Evolutionary conservation across 1,284 basidiomycete genomes (phyloP).

Genomic region (Moniliophthora roreri): DNA sequence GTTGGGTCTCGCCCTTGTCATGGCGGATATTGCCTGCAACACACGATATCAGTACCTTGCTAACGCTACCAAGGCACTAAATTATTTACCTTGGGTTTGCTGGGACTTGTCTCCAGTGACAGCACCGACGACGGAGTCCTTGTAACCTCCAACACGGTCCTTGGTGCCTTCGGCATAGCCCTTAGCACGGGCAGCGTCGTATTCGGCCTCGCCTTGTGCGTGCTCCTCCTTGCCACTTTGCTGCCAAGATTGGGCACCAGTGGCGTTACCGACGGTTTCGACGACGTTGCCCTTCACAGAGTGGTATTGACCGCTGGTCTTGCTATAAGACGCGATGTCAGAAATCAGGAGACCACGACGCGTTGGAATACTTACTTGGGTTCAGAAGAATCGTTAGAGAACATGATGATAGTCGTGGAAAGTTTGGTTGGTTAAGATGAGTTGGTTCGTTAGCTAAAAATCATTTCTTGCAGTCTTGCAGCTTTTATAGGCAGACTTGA

Average conservation of each 20-base stretch:
- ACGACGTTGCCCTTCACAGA: slow-evolving; percentile 43
- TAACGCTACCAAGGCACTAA: neutral
- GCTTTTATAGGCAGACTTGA: too few relatives aligned
- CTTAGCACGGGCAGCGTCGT: slow-evolving; percentile 47
- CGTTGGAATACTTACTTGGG: neutral
- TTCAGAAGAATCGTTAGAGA: neutral
- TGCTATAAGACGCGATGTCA: neutral
- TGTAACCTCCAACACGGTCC: slow-evolving; percentile 59
- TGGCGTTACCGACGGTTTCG: slow-evolving; percentile 50
- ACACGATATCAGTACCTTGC: neutral
- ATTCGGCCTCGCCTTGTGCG: slow-evolving; percentile 39
- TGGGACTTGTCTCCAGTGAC: slow-evolving; percentile 59
- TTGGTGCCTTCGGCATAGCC: slow-evolving; percentile 54
- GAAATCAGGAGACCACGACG: neutral
- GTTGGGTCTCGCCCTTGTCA: slow-evolving; percentile 5
- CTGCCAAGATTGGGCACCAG: slow-evolving; percentile 43
- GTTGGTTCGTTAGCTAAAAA: too few relatives aligned
- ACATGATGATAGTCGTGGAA: too few relatives aligned
- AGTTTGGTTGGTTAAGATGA: too few relatives aligned
- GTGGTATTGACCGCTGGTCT: slow-evolving; percentile 11
- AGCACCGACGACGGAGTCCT: slow-evolving; percentile 60
- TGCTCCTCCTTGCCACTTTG: slow-evolving; percentile 59
- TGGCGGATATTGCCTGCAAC: slow-evolving; percentile 3
- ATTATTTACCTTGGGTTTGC: slow-evolving; percentile 42
- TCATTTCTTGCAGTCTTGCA: too few relatives aligned